Conservation (phyloP, 176 grass and related monocot genomes). For the Avena atlantica region DNA sequence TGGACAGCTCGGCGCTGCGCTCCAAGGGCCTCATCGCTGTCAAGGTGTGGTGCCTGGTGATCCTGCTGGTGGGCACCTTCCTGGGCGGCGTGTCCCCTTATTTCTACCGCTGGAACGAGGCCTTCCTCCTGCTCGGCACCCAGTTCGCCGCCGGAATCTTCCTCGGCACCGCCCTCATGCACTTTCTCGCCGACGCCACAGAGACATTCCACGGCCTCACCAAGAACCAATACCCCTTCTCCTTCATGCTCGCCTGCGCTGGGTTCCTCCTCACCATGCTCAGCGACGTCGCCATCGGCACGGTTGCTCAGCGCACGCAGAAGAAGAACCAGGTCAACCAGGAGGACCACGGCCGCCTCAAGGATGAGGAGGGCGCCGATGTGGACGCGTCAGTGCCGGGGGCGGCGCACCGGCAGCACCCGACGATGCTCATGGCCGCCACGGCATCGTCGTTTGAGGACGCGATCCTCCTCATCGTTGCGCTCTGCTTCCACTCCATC, state of each 20-base stretch:
- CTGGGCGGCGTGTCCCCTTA: constrained; percentile 72
- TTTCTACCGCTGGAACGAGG: constrained; percentile 89
- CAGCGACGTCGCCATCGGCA: constrained; percentile 54
- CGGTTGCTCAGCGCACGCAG: constrained; percentile 16
- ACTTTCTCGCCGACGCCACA: constrained; percentile 66
- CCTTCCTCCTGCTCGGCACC: constrained; percentile 74
- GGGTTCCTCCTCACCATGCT: constrained; percentile 88
- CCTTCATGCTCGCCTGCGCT: constrained; percentile 74
- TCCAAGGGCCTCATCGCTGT: constrained; percentile 56
- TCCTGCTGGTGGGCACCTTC: constrained; percentile 81
- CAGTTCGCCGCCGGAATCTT: constrained; percentile 92
- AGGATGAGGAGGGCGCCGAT: neutral
- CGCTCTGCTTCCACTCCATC: constrained; percentile 90
- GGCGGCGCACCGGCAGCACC: neutral
- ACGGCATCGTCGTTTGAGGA: constrained; percentile 60
- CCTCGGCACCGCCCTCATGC: constrained; percentile 77
- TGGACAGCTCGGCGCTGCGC: neutral
- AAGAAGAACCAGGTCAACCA: neutral
- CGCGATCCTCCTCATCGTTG: constrained; percentile 72
- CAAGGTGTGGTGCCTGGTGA: constrained; percentile 86
- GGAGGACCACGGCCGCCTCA: neutral
- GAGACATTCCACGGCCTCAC: constrained; percentile 56
- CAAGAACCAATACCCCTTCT: constrained; percentile 62
- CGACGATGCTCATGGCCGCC: constrained; percentile 38
- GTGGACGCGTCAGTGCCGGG: neutral